These are phyloP conservation scores for Didymellaceae sp. DNA, from an alignment of 2,329 filamentous ascomycete genomes.

Conservation along the genomic window DNA sequence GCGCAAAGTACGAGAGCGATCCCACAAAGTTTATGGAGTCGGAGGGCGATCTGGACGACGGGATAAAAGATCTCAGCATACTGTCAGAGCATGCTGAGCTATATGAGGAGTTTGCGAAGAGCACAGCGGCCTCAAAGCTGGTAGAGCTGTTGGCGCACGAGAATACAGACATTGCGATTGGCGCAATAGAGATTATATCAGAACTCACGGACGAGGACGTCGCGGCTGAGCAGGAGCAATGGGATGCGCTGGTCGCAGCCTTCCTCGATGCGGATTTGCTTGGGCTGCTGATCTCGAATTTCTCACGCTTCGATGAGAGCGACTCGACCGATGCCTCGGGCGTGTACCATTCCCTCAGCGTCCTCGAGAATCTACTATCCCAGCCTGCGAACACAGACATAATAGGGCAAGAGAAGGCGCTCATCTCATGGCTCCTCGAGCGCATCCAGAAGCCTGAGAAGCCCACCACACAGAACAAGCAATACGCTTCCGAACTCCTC, in stretches of 20 bases:
- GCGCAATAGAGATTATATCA: slow-evolving; percentile 83
- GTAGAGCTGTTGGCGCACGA: slow-evolving; percentile 88
- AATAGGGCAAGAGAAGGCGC: slow-evolving; percentile 70
- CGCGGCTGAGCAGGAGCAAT: slow-evolving; percentile 77
- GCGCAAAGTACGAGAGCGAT: slow-evolving; percentile 81
- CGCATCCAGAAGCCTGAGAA: slow-evolving; percentile 74
- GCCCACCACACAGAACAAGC: slow-evolving; percentile 84
- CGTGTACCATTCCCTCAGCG: slow-evolving; percentile 81
- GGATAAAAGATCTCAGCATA: slow-evolving; percentile 82
- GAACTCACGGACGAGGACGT: slow-evolving; percentile 96
- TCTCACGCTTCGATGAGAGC: slow-evolving; percentile 78
- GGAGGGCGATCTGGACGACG: slow-evolving; percentile 88
- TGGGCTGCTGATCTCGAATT: slow-evolving; percentile 76
- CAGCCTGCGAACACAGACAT: slow-evolving; percentile 71
- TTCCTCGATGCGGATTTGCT: slow-evolving; percentile 72
- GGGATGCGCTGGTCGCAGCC: slow-evolving; percentile 73
- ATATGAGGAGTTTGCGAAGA: slow-evolving; percentile 78
- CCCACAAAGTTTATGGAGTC: slow-evolving; percentile 82
- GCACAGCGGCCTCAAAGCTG: slow-evolving; percentile 75
- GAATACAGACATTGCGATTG: slow-evolving; percentile 95
- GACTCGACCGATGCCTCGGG: slow-evolving; percentile 77
- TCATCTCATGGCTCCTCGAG: slow-evolving; percentile 78
- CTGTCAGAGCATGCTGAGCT: slow-evolving; percentile 85
- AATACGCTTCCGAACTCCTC: slow-evolving; percentile 90
- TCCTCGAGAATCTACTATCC: slow-evolving; percentile 86